These are phyloP conservation scores for Amesomyces nigricolor DNA, from an alignment of 2,329 filamentous ascomycete genomes.

Conservation along the genomic window DNA sequence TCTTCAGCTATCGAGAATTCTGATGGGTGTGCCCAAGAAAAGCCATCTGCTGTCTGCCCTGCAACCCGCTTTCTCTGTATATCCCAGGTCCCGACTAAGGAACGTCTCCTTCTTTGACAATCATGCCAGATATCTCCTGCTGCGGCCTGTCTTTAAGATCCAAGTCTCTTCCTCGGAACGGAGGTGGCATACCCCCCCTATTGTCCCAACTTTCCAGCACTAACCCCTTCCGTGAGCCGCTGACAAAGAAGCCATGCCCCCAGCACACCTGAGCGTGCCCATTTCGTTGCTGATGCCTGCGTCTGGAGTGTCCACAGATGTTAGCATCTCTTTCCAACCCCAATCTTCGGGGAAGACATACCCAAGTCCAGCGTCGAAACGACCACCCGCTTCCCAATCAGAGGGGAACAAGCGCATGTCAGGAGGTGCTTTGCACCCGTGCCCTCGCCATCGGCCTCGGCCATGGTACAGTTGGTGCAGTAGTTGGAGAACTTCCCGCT, in stretches of 20 bases:
- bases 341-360: constrained; percentile 4
- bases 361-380: constrained; percentile 17
- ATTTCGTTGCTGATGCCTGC: constrained; percentile 20
- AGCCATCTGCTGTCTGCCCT: too few species aligned
- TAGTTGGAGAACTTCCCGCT: constrained; percentile 24
- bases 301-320: constrained; percentile 5
- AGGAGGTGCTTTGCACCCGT: background rate
- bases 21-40: too few species aligned
- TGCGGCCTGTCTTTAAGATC: too few species aligned
- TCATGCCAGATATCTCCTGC: too few species aligned
- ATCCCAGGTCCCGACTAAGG: too few species aligned
- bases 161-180: too few species aligned
- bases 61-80: too few species aligned
- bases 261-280: constrained; percentile 15
- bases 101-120: too few species aligned
- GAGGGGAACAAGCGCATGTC: constrained; percentile 11
- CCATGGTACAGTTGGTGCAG: constrained; percentile 18
- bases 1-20: too few species aligned
- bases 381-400: background rate
- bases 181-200: background rate
- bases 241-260: constrained; percentile 2
- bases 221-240: background rate
- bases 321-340: background rate
- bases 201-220: too few species aligned
- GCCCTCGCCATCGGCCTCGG: background rate